Percentiles rank a stretch among this genome's conserved stretches.
Evolutionary conservation across 2,329 filamentous ascomycete species (phyloP).

Genomic region (Cephalotrichum gorgonifer): DNA sequence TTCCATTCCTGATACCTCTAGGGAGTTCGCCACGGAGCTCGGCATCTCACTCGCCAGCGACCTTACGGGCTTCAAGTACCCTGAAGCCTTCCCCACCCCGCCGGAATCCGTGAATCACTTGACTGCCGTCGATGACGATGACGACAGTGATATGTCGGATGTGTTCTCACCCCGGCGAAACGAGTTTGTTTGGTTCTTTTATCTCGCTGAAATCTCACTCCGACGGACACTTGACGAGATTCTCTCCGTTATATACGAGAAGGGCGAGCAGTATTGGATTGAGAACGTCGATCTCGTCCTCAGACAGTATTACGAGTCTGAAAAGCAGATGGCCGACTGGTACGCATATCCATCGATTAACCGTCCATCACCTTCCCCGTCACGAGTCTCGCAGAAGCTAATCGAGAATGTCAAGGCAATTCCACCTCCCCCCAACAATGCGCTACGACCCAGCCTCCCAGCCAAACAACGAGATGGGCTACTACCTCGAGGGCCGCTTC

Average conservation of each 20-base stretch:
- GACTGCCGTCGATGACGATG: background rate
- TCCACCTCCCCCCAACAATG: slow-evolving; percentile 8
- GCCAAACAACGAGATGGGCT: slow-evolving; percentile 9
- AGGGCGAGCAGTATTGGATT: slow-evolving; percentile 3
- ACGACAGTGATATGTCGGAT: slow-evolving; percentile 1
- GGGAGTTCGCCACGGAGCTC: slow-evolving; percentile 2
- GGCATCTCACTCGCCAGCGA: slow-evolving; percentile 4
- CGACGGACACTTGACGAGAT: slow-evolving; percentile 11
- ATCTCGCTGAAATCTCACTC: slow-evolving; percentile 12
- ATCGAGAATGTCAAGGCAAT: slow-evolving; percentile 5
- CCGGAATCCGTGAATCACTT: slow-evolving; percentile 1
- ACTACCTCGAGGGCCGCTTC: slow-evolving; percentile 8
- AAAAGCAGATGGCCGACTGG: slow-evolving; percentile 6
- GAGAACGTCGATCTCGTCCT: slow-evolving; percentile 4
- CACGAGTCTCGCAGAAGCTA: background rate
- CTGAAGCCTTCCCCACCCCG: slow-evolving; percentile 1
- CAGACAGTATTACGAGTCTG: slow-evolving; percentile 9
- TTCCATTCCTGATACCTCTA: background rate
- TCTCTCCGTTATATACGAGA: slow-evolving; percentile 2
- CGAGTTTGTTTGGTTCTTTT: slow-evolving; percentile 13
- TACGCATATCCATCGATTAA: background rate
- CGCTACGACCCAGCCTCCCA: slow-evolving; percentile 6
- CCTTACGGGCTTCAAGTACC: slow-evolving; percentile 2
- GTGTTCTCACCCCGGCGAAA: slow-evolving; percentile 4
- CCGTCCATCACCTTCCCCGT: background rate